These are phyloP conservation scores for Nakazawaea populi DNA, from an alignment of 805 yeast species.

Conservation along the genomic window DNA sequence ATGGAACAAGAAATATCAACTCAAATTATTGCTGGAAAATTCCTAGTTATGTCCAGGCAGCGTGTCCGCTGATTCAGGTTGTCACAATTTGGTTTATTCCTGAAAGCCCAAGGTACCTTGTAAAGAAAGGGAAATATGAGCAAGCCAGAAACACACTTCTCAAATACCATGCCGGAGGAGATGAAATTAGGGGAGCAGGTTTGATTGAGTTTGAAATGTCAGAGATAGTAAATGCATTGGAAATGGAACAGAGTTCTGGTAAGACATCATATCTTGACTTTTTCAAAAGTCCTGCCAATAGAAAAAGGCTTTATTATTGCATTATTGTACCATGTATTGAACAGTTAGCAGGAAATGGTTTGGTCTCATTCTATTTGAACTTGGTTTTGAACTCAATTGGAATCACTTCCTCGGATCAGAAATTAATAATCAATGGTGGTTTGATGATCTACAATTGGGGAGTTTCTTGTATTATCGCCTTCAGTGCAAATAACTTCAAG, in stretches of 20 bases:
- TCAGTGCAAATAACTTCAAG: slow-evolving; percentile 23
- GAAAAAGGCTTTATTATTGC: slow-evolving; percentile 34
- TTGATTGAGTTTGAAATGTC: slow-evolving; percentile 32
- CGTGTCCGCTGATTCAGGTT: slow-evolving; percentile 27
- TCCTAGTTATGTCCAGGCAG: slow-evolving; percentile 34
- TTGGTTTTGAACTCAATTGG: slow-evolving; percentile 47
- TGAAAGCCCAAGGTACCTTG: slow-evolving; percentile 42
- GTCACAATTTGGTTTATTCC: slow-evolving; percentile 31
- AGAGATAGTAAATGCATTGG: slow-evolving; percentile 34
- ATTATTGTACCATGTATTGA: slow-evolving; percentile 28
- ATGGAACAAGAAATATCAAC: slow-evolving; percentile 29
- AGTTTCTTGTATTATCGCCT: slow-evolving; percentile 23
- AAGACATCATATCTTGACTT: slow-evolving; percentile 32
- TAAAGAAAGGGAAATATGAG: slow-evolving; percentile 31
- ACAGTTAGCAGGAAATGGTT: slow-evolving; percentile 48
- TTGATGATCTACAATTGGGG: slow-evolving; percentile 40
- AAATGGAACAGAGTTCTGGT: slow-evolving; percentile 30
- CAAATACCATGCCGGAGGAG: slow-evolving; percentile 34
- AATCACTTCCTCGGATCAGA: slow-evolving; percentile 35
- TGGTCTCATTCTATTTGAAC: slow-evolving; percentile 44
- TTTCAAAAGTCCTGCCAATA: slow-evolving; percentile 29
- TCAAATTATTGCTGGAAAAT: slow-evolving; percentile 7
- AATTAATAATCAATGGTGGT: slow-evolving; percentile 45
- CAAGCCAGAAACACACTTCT: slow-evolving; percentile 33
- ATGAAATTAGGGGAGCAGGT: slow-evolving; percentile 17